phyloP scores from a whole-genome alignment of 371 early-diverging fungal genomes.

The Mortierella sp. region DNA sequence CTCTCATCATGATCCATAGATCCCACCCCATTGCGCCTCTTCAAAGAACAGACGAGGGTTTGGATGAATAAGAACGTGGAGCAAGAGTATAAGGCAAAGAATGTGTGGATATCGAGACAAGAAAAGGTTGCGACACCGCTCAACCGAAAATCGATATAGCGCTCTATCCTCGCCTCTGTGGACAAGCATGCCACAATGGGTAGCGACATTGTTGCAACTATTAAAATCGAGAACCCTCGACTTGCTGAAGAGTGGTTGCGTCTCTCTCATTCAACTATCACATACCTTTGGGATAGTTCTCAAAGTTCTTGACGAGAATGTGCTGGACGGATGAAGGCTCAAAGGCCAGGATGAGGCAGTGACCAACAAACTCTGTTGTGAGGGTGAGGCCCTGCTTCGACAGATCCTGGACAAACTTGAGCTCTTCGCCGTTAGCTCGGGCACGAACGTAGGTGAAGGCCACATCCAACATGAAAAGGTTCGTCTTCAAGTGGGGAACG shows the following conservation, averaged over 20 bases:
- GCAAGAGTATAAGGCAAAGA: no score
- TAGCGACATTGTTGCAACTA: no score
- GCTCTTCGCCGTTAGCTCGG: constrained; percentile 31
- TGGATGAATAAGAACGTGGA: no score
- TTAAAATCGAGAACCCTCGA: neutral
- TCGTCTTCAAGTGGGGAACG: constrained; percentile 34
- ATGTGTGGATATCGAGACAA: no score
- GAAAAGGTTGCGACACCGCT: no score
- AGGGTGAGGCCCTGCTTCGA: constrained; percentile 46
- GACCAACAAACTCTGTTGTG: constrained; percentile 44
- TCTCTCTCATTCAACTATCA: neutral
- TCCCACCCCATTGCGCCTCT: no score
- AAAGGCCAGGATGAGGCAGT: constrained; percentile 43
- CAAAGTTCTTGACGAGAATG: constrained; percentile 55
- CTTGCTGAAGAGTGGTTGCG: neutral
- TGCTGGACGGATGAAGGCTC: constrained; percentile 53
- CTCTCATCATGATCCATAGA: no score
- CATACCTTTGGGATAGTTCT: constrained; percentile 53
- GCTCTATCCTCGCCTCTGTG: no score
- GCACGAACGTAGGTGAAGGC: constrained; percentile 32
- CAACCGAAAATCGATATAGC: no score
- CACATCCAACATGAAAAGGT: constrained; percentile 41
- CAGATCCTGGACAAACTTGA: constrained; percentile 43
- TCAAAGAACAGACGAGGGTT: no score
- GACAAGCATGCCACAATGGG: neutral